A percentile compares a stretch with the other conserved stretches of the same genome.
Evolutionary conservation across 441 rosid genomes (phyloP).

Genomic region (Aquilaria agallochum): DNA sequence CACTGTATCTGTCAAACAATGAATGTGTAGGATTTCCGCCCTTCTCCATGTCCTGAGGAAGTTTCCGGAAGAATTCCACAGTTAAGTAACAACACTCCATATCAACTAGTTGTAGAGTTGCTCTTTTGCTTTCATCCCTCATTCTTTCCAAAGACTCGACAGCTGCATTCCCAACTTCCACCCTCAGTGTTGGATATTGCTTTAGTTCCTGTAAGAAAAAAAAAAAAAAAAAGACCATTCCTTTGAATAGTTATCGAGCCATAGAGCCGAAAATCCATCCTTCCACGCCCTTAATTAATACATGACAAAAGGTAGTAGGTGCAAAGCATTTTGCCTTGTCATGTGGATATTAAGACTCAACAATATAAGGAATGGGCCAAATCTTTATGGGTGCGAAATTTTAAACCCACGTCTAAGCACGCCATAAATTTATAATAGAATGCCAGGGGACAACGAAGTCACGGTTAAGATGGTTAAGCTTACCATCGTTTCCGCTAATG

Average conservation of each 20-base stretch:
- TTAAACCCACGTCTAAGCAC: too few species aligned
- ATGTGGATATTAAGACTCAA: too few species aligned
- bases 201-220: conserved; percentile 58
- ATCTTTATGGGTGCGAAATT: too few species aligned
- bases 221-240: not conserved
- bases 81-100: conserved; percentile 90
- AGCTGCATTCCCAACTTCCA: conserved; percentile 79
- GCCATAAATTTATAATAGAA: not conserved
- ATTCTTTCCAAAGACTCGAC: conserved; percentile 74
- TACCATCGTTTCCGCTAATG: conserved; percentile 57
- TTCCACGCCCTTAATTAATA: too few species aligned
- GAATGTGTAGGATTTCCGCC: conserved; percentile 94
- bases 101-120: conserved; percentile 76
- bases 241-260: too few species aligned
- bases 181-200: conserved; percentile 80
- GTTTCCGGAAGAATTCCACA: conserved; percentile 88
- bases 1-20: conserved; percentile 77
- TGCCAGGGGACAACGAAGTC: not conserved
- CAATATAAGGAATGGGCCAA: too few species aligned
- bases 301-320: too few species aligned
- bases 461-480: conserved; percentile 12
- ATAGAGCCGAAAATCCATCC: too few species aligned
- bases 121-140: conserved; percentile 86
- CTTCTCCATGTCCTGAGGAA: conserved; percentile 89
- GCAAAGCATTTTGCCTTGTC: too few species aligned